These are phyloP conservation scores for Cucumis cinereus DNA, from an alignment of 306 rosid species.

Conservation along the genomic window DNA sequence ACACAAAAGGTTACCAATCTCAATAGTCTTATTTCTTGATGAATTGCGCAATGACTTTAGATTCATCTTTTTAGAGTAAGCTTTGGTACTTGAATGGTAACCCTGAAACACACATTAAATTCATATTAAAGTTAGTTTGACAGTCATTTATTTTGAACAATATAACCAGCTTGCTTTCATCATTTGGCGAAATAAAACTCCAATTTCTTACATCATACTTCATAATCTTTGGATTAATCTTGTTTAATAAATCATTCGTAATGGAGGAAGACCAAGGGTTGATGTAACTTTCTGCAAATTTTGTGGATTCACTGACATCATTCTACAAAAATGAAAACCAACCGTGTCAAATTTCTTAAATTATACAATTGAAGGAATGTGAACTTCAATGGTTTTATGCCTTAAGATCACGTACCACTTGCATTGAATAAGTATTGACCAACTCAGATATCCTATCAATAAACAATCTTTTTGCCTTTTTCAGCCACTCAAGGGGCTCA, in stretches of 20 bases:
- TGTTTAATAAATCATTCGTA: slow-evolving; percentile 35
- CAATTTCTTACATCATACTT: slow-evolving; percentile 47
- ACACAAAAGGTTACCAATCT: slow-evolving; percentile 40
- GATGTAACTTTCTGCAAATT: slow-evolving; percentile 17
- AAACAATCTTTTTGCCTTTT: slow-evolving; percentile 50
- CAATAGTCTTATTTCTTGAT: slow-evolving; percentile 72
- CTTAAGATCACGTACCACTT: slow-evolving; percentile 23
- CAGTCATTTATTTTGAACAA: neutral
- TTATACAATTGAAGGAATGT: neutral
- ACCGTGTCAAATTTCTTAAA: neutral
- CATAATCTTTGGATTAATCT: slow-evolving; percentile 27
- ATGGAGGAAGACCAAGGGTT: slow-evolving; percentile 81
- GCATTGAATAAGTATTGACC: slow-evolving; percentile 29
- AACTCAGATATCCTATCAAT: slow-evolving; percentile 48
- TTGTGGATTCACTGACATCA: slow-evolving; percentile 18
- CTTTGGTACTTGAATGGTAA: slow-evolving; percentile 43
- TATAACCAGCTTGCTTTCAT: neutral
- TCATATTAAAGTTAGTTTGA: neutral
- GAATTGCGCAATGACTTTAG: slow-evolving; percentile 48
- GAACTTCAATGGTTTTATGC: neutral
- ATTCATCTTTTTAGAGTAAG: slow-evolving; percentile 58
- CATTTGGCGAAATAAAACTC: neutral
- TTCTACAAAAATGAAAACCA: slow-evolving; percentile 31
- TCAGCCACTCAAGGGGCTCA: slow-evolving; percentile 56
- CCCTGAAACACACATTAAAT: slow-evolving; percentile 43